Evolutionary conservation across 2,329 filamentous ascomycete genomes (phyloP).

Genomic region (Hortaea werneckii): DNA sequence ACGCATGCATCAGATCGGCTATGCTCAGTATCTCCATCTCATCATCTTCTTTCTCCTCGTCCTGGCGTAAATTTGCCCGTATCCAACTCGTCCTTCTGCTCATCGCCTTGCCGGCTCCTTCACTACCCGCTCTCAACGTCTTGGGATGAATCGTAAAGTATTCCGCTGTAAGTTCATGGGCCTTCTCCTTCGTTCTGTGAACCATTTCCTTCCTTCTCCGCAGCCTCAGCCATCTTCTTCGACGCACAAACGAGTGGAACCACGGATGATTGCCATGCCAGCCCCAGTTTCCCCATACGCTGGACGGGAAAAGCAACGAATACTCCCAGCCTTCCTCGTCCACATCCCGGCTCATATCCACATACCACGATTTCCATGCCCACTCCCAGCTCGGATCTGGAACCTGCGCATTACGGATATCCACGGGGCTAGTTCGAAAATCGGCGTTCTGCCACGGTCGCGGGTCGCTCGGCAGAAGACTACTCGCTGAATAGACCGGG

Average conservation of each 20-base stretch:
- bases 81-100: conserved; percentile 2
- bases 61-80: conserved; percentile 11
- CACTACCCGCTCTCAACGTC: conserved; percentile 8
- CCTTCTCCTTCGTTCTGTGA: conserved; percentile 38
- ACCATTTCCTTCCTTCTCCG: conserved; percentile 52
- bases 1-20: conserved; percentile 54
- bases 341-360: conserved; percentile 67
- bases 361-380: conserved; percentile 64
- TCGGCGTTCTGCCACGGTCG: conserved; percentile 66
- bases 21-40: conserved; percentile 53
- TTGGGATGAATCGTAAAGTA: conserved; percentile 63
- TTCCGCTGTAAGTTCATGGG: conserved; percentile 60
- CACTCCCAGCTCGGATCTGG: conserved; percentile 95
- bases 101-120: background rate
- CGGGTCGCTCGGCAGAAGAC: conserved; percentile 77
- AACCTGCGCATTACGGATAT: conserved; percentile 78
- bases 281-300: conserved; percentile 18
- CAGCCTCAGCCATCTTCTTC: conserved; percentile 78
- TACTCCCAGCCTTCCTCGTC: conserved; percentile 96
- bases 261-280: conserved; percentile 86
- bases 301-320: conserved; percentile 66
- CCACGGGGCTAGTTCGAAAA: conserved; percentile 48
- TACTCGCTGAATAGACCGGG: conserved; percentile 78
- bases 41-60: conserved; percentile 34
- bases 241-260: conserved; percentile 91